Evolutionary conservation across 1,284 basidiomycete species (phyloP).

Genomic region (Ganoderma lingzhi): DNA sequence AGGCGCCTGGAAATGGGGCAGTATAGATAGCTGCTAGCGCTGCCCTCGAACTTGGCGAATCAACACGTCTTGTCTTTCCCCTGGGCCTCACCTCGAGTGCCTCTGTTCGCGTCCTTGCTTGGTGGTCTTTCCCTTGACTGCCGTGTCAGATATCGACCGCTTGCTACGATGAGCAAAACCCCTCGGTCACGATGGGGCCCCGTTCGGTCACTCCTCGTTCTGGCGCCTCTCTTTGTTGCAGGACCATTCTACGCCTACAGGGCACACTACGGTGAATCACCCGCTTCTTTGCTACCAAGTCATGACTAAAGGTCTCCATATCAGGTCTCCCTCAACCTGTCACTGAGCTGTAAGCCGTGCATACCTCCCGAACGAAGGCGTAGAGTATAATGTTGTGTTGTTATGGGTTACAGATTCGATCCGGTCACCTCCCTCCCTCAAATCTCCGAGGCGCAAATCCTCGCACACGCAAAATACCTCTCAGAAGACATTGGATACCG

Average conservation of each 20-base stretch:
- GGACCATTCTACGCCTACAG: constrained; percentile 42
- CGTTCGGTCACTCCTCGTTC: constrained; percentile 44
- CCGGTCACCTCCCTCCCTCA: constrained; percentile 66
- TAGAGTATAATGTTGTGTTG: neutral
- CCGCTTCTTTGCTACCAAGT: neutral
- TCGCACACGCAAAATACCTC: constrained; percentile 67
- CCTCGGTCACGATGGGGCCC: constrained; percentile 45
- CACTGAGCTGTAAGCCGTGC: constrained; percentile 45
- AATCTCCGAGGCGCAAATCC: constrained; percentile 74
- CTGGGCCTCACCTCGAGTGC: too few species aligned
- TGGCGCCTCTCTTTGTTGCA: constrained; percentile 46
- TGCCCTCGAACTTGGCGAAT: neutral
- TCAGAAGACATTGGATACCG: constrained; percentile 92
- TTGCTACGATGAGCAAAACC: constrained; percentile 32
- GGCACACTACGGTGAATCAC: constrained; percentile 43
- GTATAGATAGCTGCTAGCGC: neutral
- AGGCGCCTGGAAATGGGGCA: neutral
- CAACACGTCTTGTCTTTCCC: neutral
- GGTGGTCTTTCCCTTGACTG: neutral
- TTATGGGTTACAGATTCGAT: constrained; percentile 50
- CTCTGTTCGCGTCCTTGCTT: neutral
- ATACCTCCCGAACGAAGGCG: neutral
- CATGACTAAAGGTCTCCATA: neutral
- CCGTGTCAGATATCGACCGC: neutral
- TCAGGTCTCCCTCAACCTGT: constrained; percentile 52